These are phyloP conservation scores for Rhytidiadelphus loreus DNA, from an alignment of 225 moss, liverwort and hornwort species.

Conservation along the genomic window DNA sequence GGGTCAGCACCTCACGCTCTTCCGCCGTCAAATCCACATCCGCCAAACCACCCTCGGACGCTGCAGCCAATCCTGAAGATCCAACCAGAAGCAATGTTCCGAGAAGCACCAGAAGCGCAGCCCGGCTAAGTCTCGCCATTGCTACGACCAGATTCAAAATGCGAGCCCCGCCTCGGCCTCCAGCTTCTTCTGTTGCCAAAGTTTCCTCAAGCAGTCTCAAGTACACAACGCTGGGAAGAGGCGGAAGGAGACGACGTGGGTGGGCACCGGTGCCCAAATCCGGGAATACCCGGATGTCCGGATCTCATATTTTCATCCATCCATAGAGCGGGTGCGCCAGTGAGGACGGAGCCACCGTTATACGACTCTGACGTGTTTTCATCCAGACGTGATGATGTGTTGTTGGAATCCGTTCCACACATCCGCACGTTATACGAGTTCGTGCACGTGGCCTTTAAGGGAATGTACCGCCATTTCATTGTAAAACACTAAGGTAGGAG, in stretches of 20 bases:
- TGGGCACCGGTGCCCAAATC: not conserved
- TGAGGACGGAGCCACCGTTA: not conserved
- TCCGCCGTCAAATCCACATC: conserved; percentile 2
- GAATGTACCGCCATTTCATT: not conserved
- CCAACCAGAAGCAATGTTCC: conserved; percentile 2
- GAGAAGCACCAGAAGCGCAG: conserved; percentile 9
- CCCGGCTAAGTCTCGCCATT: conserved; percentile 10
- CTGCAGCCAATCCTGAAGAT: not conserved
- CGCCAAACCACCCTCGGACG: not conserved
- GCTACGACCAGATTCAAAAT: not conserved
- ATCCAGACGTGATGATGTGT: not conserved
- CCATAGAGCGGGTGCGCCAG: not conserved
- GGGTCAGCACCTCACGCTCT: not conserved
- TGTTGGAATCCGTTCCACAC: not conserved
- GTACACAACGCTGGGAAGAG: not conserved
- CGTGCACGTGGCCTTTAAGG: not conserved
- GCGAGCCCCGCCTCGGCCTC: not conserved
- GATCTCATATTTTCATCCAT: not conserved
- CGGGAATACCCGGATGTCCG: not conserved
- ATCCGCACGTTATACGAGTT: not conserved
- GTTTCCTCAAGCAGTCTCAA: not conserved
- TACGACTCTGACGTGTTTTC: not conserved
- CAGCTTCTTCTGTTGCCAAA: not conserved
- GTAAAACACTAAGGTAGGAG: too few species aligned
- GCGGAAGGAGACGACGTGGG: not conserved